Percentiles rank a stretch among this genome's conserved stretches.
phyloP scores from a whole-genome alignment of 495 filamentous ascomycete species.

The Xylaria grammica region DNA sequence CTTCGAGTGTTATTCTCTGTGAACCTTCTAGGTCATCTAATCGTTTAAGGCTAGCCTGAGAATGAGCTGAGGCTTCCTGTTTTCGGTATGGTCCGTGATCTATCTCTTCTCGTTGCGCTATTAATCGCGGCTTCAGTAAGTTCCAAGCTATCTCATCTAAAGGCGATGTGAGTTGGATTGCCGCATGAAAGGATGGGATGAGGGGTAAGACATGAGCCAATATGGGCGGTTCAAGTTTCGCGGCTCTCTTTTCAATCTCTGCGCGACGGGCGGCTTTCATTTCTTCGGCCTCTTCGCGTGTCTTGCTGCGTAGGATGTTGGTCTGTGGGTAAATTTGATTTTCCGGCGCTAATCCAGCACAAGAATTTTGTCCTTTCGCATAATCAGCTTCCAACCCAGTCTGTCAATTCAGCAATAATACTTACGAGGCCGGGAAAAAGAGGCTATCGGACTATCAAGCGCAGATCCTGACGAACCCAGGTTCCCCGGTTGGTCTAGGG shows the following conservation, averaged over 20 bases:
- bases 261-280: constrained; percentile 62
- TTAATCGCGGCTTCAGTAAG: constrained; percentile 65
- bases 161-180: constrained; percentile 66
- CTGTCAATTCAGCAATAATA: neutral
- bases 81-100: constrained; percentile 60
- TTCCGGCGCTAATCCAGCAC: neutral
- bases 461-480: neutral
- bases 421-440: neutral
- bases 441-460: neutral
- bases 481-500: neutral
- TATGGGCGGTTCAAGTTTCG: constrained; percentile 66
- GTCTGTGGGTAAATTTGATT: neutral
- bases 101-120: constrained; percentile 64
- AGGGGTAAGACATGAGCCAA: constrained; percentile 61
- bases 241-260: constrained; percentile 72
- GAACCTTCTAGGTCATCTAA: constrained; percentile 23
- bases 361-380: neutral
- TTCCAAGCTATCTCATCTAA: constrained; percentile 70
- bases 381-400: neutral
- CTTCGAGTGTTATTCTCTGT: constrained; percentile 44
- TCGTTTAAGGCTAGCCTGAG: constrained; percentile 10
- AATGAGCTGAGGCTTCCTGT: constrained; percentile 37
- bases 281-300: constrained; percentile 53
- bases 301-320: constrained; percentile 39
- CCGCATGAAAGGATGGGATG: constrained; percentile 72